Percentiles rank a stretch among this genome's conserved stretches.
Conservation (phyloP, 2,329 filamentous ascomycete species). For the Botrytis sinoallii region DNA sequence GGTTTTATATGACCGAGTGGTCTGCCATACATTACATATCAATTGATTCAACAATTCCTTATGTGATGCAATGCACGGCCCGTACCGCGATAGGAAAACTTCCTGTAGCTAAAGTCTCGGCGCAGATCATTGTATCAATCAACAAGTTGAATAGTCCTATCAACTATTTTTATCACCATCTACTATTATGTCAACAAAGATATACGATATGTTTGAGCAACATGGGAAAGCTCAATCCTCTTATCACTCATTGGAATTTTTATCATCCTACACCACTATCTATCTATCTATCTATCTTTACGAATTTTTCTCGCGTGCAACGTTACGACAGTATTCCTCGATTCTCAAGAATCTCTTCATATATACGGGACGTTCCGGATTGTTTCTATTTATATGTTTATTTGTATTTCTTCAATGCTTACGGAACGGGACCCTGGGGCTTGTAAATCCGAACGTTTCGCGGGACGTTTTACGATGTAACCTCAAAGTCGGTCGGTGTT, state of each 20-base stretch:
- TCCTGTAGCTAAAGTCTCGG: slow-evolving; percentile 10
- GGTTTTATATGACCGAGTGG: slow-evolving; percentile 15
- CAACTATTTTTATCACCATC: neutral
- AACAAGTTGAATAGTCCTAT: neutral
- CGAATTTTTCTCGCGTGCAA: slow-evolving; percentile 2
- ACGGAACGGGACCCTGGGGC: neutral
- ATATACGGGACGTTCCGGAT: neutral
- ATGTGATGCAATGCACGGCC: slow-evolving; percentile 15
- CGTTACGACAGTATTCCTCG: neutral
- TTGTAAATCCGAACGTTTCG: neutral
- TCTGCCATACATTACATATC: slow-evolving; percentile 12
- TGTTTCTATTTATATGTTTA: neutral
- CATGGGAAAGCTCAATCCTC: neutral
- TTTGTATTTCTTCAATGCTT: neutral
- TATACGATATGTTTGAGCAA: neutral
- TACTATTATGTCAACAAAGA: neutral
- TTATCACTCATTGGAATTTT: neutral
- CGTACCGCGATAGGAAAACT: slow-evolving; percentile 15
- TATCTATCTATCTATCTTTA: neutral
- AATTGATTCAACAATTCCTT: slow-evolving; percentile 10
- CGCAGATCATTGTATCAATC: neutral
- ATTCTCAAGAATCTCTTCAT: neutral
- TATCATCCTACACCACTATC: neutral
- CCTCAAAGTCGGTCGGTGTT: neutral
- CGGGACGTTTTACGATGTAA: neutral